These are phyloP conservation scores for Debaryomyces sp. DNA, from an alignment of 1,139 yeast genomes.

Conservation along the genomic window DNA sequence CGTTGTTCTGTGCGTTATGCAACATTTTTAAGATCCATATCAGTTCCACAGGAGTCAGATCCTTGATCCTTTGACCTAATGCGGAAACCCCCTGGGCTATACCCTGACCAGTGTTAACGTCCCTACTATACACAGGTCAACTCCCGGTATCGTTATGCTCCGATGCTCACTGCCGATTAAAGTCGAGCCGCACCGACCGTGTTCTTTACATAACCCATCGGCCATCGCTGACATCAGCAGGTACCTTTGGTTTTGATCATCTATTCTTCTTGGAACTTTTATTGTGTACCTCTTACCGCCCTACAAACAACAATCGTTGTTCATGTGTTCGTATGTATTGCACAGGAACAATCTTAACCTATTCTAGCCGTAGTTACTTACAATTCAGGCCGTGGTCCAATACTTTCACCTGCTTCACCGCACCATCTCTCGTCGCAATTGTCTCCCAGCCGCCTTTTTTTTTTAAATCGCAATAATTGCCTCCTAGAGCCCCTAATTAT, in stretches of 20 bases:
- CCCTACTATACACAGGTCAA: background rate
- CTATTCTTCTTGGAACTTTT: background rate
- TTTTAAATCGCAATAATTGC: background rate
- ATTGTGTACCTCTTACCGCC: background rate
- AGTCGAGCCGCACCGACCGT: background rate
- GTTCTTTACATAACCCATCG: background rate
- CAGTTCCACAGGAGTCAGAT: background rate
- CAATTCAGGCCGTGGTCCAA: background rate
- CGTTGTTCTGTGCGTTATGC: background rate
- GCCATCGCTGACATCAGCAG: background rate
- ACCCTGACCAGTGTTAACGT: background rate
- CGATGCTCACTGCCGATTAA: background rate
- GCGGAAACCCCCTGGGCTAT: background rate
- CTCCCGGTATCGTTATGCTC: background rate
- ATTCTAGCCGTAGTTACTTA: too few species aligned
- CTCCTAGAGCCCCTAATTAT: background rate
- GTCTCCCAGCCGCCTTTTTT: background rate
- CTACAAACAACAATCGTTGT: background rate
- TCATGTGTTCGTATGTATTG: background rate
- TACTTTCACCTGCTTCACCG: background rate
- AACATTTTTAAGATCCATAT: background rate
- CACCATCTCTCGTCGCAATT: background rate
- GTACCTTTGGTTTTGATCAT: background rate
- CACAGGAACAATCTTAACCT: background rate
- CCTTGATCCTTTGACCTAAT: background rate